These are phyloP conservation scores for Candida alai DNA, from an alignment of 805 yeast species.

Conservation along the genomic window DNA sequence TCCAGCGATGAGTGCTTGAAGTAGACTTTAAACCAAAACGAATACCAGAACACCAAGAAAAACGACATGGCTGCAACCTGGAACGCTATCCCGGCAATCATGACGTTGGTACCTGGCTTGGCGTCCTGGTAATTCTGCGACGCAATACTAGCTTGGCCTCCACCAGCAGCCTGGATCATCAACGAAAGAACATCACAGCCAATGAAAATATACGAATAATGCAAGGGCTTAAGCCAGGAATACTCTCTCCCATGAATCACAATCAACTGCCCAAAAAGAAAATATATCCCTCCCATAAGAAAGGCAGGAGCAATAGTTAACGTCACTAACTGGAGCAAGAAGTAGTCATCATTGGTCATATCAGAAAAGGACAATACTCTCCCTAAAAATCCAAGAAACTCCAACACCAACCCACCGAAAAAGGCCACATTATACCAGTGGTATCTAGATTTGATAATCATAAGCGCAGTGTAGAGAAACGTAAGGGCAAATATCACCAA, in stretches of 20 bases:
- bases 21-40: conserved; percentile 24
- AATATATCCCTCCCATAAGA: conserved; percentile 38
- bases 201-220: conserved; percentile 39
- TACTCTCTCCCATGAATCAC: conserved; percentile 31
- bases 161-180: conserved; percentile 37
- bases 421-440: conserved; percentile 35
- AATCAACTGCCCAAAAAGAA: conserved; percentile 34
- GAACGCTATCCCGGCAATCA: conserved; percentile 36
- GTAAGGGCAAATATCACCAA: conserved; percentile 21
- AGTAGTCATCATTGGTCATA: conserved; percentile 17
- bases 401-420: conserved; percentile 28
- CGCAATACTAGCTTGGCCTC: conserved; percentile 29
- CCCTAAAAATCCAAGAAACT: conserved; percentile 33
- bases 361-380: conserved; percentile 27
- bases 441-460: conserved; percentile 28
- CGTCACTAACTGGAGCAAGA: conserved; percentile 26
- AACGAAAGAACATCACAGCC: conserved; percentile 31
- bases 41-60: conserved; percentile 30
- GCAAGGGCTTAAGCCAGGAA: conserved; percentile 35
- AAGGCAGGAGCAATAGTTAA: conserved; percentile 39
- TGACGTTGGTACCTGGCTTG: conserved; percentile 26
- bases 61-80: conserved; percentile 35
- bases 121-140: conserved; percentile 16
- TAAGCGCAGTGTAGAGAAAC: conserved; percentile 18
- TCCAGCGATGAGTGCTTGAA: conserved; percentile 15